A percentile compares a stretch with the other conserved stretches of the same genome.
Evolutionary conservation across 2,329 filamentous ascomycete species (phyloP).

Genomic region (Blastomyces gilchristii): DNA sequence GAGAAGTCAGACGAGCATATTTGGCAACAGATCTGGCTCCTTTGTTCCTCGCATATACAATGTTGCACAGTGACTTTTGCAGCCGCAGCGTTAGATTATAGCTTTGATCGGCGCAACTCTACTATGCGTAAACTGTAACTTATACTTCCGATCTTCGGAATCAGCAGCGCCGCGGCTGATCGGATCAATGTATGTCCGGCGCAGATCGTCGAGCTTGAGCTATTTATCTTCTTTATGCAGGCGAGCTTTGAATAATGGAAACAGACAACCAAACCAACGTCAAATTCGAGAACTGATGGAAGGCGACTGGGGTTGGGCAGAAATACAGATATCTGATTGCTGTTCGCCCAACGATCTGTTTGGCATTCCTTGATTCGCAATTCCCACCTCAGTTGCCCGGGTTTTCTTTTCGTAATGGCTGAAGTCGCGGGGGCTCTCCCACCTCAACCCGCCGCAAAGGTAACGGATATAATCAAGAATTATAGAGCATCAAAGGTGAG

Average conservation of each 20-base stretch:
- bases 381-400: not conserved
- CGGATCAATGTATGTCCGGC: constrained; percentile 1
- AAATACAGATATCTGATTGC: not conserved
- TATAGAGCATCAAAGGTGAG: constrained; percentile 72
- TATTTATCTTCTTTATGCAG: not conserved
- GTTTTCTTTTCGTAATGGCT: constrained; percentile 15
- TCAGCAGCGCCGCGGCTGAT: not conserved
- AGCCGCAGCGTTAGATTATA: not conserved
- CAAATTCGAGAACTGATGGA: not conserved
- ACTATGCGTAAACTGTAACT: too few species aligned
- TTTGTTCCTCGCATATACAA: not conserved
- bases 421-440: constrained; percentile 17
- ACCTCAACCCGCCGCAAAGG: constrained; percentile 38
- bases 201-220: not conserved
- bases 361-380: not conserved
- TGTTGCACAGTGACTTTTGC: too few species aligned
- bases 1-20: constrained; percentile 2
- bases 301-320: not conserved
- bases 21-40: not conserved
- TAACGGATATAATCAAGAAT: constrained; percentile 65
- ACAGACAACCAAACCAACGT: not conserved
- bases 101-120: not conserved
- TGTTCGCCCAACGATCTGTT: not conserved
- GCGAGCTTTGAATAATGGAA: not conserved
- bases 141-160: too few species aligned